Percentiles rank a stretch among this genome's conserved stretches.
Conservation (phyloP, 768 basidiomycete species). For the Pleurotus eryngii region DNA sequence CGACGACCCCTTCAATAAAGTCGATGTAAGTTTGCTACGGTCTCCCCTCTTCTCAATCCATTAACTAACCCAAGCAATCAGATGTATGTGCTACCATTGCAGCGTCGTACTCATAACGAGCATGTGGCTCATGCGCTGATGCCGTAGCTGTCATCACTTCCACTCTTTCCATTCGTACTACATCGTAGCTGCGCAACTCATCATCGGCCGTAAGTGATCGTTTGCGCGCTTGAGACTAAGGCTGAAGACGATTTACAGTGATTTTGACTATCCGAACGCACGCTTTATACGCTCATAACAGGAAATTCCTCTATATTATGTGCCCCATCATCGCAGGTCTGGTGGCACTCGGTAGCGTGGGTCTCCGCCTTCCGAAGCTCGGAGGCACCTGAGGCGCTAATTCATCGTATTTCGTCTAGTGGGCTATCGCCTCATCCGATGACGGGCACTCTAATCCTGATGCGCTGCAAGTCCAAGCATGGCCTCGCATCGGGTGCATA, state of each 20-base stretch:
- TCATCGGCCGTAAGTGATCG: constrained; percentile 30
- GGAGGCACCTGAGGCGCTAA: neutral
- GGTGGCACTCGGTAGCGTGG: constrained; percentile 25
- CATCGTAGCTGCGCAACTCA: constrained; percentile 26
- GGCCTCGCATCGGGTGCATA: constrained; percentile 3
- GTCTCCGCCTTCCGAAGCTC: neutral
- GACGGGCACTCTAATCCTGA: constrained; percentile 2
- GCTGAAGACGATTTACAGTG: constrained; percentile 15
- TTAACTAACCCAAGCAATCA: constrained; percentile 6
- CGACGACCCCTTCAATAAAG: constrained; percentile 22
- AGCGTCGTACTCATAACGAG: neutral
- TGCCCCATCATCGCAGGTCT: constrained; percentile 20
- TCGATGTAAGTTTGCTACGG: constrained; percentile 18
- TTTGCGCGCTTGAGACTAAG: neutral
- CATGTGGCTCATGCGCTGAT: neutral
- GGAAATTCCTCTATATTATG: constrained; percentile 24
- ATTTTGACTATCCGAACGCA: constrained; percentile 41
- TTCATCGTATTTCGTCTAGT: constrained; percentile 16
- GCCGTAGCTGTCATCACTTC: constrained; percentile 26
- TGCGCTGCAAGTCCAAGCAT: constrained; percentile 1
- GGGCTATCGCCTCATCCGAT: constrained; percentile 15
- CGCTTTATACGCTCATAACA: constrained; percentile 37
- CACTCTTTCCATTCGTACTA: constrained; percentile 14
- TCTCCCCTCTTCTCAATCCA: neutral
- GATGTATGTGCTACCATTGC: constrained; percentile 2